phyloP scores from a whole-genome alignment of 441 rosid genomes.

The Daphne laureola region DNA sequence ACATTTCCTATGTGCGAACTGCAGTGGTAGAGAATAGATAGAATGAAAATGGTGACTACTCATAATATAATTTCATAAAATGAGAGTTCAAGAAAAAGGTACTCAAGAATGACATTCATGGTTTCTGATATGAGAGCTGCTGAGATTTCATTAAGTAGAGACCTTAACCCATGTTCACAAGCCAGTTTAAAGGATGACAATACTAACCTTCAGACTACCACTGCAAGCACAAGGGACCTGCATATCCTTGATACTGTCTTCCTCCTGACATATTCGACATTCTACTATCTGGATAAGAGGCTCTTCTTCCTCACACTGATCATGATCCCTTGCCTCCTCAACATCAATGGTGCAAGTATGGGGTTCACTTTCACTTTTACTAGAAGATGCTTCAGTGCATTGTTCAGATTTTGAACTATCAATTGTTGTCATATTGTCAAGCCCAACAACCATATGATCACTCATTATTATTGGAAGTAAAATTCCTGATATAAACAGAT shows the following conservation, averaged over 20 bases:
- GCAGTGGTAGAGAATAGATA: not conserved
- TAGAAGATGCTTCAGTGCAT: conserved; percentile 25
- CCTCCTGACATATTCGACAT: conserved; percentile 77
- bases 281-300: conserved; percentile 61
- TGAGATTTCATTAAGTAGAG: conserved; percentile 1
- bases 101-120: not conserved
- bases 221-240: conserved; percentile 70
- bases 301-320: conserved; percentile 26
- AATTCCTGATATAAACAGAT: conserved; percentile 18
- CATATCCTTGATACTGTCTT: conserved; percentile 47
- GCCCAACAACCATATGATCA: conserved; percentile 51
- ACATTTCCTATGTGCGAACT: conserved; percentile 90
- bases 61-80: too few species aligned
- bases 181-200: not conserved
- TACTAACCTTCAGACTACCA: conserved; percentile 65
- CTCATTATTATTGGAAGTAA: conserved; percentile 28
- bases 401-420: conserved; percentile 35
- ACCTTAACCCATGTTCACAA: too few species aligned
- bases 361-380: conserved; percentile 43
- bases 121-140: not conserved
- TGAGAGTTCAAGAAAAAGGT: not conserved
- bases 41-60: not conserved
- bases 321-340: conserved; percentile 21
- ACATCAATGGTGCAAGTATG: conserved; percentile 32
- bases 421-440: conserved; percentile 41